A percentile compares a stretch with the other conserved stretches of the same genome.
phyloP scores from a whole-genome alignment of 208 protist species.

The Crithidia sp. region DNA sequence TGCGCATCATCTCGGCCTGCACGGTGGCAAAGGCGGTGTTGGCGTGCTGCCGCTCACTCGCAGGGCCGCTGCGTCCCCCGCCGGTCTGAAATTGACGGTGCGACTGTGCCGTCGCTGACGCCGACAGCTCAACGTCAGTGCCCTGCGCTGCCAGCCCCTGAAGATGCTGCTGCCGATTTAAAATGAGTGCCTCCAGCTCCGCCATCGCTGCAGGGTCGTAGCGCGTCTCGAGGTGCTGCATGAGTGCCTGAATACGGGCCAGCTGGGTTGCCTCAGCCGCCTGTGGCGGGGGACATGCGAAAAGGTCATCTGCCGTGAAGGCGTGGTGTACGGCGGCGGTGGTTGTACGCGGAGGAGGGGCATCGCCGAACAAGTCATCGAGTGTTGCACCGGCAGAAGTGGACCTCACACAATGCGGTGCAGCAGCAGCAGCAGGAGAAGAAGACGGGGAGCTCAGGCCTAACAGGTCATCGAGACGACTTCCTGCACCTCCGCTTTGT shows the following conservation, averaged over 20 bases:
- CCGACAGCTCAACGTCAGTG: not conserved
- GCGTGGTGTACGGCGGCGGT: not conserved
- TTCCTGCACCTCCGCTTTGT: not conserved
- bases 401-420: not conserved
- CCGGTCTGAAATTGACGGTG: constrained; percentile 22
- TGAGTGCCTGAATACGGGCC: constrained; percentile 10
- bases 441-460: not conserved
- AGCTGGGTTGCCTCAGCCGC: not conserved
- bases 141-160: not conserved
- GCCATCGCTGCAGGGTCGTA: constrained; percentile 16
- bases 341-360: not conserved
- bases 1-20: constrained; percentile 29
- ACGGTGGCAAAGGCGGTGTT: constrained; percentile 21
- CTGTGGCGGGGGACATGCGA: not conserved
- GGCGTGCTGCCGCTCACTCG: constrained; percentile 10
- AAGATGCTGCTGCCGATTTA: constrained; percentile 5
- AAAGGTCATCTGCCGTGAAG: constrained; percentile 15
- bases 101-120: not conserved
- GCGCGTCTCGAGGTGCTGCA: constrained; percentile 12
- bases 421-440: not conserved
- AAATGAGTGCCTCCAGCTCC: constrained; percentile 14
- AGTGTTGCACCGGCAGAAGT: not conserved
- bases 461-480: not conserved
- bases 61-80: not conserved
- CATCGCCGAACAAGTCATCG: constrained; percentile 13